Evolutionary conservation across 371 early-diverging fungal genomes (phyloP).

Genomic region (Lichtheimia ramosa): DNA sequence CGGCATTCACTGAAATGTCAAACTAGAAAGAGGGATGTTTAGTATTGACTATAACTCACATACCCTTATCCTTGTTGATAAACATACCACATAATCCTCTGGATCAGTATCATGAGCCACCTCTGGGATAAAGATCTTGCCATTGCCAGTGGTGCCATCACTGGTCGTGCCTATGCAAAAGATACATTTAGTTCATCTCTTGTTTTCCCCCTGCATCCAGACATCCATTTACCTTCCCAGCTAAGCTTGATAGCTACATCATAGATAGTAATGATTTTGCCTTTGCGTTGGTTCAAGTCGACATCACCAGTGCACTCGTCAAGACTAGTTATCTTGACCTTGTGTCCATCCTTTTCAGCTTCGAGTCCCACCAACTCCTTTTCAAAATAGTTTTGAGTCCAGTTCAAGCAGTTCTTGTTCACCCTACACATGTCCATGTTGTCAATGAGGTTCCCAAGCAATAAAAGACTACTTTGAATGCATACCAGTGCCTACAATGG

Average conservation of each 20-base stretch:
- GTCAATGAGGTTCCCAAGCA: background rate
- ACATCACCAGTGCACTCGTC: slow-evolving; percentile 72
- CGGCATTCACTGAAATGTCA: slow-evolving; percentile 70
- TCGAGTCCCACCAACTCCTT: slow-evolving; percentile 53
- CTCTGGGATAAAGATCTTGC: slow-evolving; percentile 87
- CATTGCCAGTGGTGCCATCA: slow-evolving; percentile 70
- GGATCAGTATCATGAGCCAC: slow-evolving; percentile 86
- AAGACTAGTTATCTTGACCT: slow-evolving; percentile 55
- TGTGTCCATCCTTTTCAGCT: slow-evolving; percentile 46
- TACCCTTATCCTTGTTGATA: background rate
- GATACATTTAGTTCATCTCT: background rate
- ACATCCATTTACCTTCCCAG: slow-evolving; percentile 64
- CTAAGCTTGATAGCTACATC: slow-evolving; percentile 68
- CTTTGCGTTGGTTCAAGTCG: slow-evolving; percentile 87
- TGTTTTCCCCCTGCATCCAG: background rate
- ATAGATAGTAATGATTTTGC: slow-evolving; percentile 83
- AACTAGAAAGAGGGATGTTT: slow-evolving; percentile 49
- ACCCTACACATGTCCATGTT: slow-evolving; percentile 60
- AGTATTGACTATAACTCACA: background rate
- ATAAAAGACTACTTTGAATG: background rate
- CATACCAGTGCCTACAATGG: slow-evolving; percentile 17
- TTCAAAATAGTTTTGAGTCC: slow-evolving; percentile 73
- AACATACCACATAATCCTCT: slow-evolving; percentile 75
- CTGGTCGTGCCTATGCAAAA: slow-evolving; percentile 47
- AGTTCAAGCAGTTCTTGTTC: slow-evolving; percentile 82